A percentile compares a stretch with the other conserved stretches of the same genome.
These are phyloP conservation scores for Colletotrichum limetticola DNA, from an alignment of 2,329 filamentous ascomycete species.

Conservation along the genomic window DNA sequence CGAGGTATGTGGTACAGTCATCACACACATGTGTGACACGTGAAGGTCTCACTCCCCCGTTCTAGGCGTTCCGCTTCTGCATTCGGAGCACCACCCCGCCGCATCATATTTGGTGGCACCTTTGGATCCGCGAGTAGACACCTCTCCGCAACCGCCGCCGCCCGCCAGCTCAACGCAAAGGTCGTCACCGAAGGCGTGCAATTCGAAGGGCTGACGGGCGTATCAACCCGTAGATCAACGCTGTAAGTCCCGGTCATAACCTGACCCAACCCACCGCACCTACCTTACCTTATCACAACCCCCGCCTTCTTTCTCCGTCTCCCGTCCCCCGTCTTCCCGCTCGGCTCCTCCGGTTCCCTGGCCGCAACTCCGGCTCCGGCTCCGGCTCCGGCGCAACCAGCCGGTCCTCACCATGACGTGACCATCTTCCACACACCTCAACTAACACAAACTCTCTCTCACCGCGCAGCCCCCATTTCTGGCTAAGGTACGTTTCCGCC, in stretches of 20 bases:
- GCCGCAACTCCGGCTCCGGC: neutral
- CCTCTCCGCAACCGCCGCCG: slow-evolving; percentile 18
- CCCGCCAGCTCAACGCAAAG: neutral
- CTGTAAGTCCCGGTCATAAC: slow-evolving; percentile 24
- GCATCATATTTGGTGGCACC: neutral
- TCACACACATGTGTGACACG: slow-evolving; percentile 1
- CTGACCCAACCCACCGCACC: too few relatives aligned
- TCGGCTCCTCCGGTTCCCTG: too few relatives aligned
- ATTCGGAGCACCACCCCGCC: slow-evolving; percentile 11
- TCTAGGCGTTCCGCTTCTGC: slow-evolving; percentile 17
- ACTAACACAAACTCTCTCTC: neutral
- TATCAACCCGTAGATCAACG: slow-evolving; percentile 23
- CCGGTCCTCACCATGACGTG: neutral
- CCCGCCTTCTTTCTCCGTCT: neutral
- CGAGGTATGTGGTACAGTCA: slow-evolving; percentile 11
- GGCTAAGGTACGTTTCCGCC: slow-evolving; percentile 32
- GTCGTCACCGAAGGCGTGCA: slow-evolving; percentile 23
- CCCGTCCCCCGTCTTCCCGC: neutral
- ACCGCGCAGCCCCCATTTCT: slow-evolving; percentile 34
- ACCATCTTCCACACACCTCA: neutral
- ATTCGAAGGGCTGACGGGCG: slow-evolving; percentile 2
- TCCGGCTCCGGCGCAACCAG: neutral
- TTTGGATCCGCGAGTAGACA: slow-evolving; percentile 1
- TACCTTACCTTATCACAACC: too few relatives aligned
- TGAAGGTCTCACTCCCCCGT: slow-evolving; percentile 16